phyloP scores from a whole-genome alignment of 2,329 filamentous ascomycete genomes.

The Calonectria pseudoreteaudii region DNA sequence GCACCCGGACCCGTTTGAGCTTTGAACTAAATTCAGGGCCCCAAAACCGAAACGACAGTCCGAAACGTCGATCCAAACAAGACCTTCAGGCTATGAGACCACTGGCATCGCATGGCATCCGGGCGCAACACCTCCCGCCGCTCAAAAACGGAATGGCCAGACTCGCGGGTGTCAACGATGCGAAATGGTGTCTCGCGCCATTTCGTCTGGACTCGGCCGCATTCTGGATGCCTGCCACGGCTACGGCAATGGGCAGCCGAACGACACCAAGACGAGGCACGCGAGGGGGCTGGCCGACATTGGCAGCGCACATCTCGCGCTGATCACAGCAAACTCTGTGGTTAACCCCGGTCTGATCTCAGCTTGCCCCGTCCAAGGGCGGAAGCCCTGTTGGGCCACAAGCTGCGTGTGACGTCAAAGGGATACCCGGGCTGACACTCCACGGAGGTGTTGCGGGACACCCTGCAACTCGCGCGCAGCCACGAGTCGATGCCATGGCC shows the following conservation, averaged over 20 bases:
- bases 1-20: conserved; percentile 10
- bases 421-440: conserved; percentile 12
- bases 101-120: not conserved
- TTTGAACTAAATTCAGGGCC: conserved; percentile 16
- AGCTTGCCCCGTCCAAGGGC: conserved; percentile 2
- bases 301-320: conserved; percentile 15
- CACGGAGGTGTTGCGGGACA: conserved; percentile 5
- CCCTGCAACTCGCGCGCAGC: conserved; percentile 20
- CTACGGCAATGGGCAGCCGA: not conserved
- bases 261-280: not conserved
- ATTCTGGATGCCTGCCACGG: not conserved
- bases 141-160: not conserved
- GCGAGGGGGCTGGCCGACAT: conserved; percentile 4
- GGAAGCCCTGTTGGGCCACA: conserved; percentile 16
- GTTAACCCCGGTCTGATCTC: not conserved
- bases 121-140: not conserved
- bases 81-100: conserved; percentile 12
- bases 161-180: not conserved
- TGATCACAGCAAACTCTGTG: conserved; percentile 3
- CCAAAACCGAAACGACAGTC: conserved; percentile 26
- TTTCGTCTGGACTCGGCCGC: not conserved
- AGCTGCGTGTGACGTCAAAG: conserved; percentile 26
- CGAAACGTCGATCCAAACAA: conserved; percentile 27
- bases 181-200: not conserved
- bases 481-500: conserved; percentile 17